These are phyloP conservation scores for Zygoascus sp. DNA, from an alignment of 1,139 yeast species.

Conservation along the genomic window DNA sequence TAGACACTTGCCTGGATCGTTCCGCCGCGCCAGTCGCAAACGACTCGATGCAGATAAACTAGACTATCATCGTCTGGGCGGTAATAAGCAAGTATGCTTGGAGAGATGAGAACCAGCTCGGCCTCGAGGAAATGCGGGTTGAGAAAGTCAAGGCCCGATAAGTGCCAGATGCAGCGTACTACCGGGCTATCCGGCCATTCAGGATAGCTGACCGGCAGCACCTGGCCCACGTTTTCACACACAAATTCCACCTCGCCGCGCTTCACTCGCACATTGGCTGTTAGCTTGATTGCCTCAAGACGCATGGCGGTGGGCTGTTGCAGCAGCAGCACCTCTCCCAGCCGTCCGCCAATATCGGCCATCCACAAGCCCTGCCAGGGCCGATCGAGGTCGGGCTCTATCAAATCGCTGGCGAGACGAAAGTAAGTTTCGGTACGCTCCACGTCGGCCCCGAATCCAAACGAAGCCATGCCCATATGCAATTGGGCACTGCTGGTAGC, in stretches of 20 bases:
- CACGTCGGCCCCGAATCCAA: neutral
- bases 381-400: neutral
- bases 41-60: slow-evolving; percentile 15
- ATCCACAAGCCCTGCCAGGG: slow-evolving; percentile 31
- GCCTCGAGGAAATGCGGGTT: slow-evolving; percentile 25
- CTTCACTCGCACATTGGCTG: slow-evolving; percentile 31
- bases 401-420: neutral
- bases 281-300: slow-evolving; percentile 31
- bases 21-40: neutral
- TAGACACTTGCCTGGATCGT: neutral
- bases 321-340: slow-evolving; percentile 25
- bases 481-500: neutral
- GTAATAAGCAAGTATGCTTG: slow-evolving; percentile 17
- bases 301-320: slow-evolving; percentile 24
- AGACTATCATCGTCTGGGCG: slow-evolving; percentile 17
- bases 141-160: slow-evolving; percentile 24
- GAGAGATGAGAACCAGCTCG: slow-evolving; percentile 26
- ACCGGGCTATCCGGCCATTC: slow-evolving; percentile 28
- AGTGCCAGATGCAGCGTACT: slow-evolving; percentile 26
- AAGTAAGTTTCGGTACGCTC: neutral
- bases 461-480: neutral
- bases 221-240: slow-evolving; percentile 24
- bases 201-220: slow-evolving; percentile 21
- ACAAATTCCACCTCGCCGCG: slow-evolving; percentile 31
- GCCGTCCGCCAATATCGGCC: slow-evolving; percentile 22